phyloP scores from a whole-genome alignment of 1,139 yeast genomes.

The Yamadazyma atlantica region DNA sequence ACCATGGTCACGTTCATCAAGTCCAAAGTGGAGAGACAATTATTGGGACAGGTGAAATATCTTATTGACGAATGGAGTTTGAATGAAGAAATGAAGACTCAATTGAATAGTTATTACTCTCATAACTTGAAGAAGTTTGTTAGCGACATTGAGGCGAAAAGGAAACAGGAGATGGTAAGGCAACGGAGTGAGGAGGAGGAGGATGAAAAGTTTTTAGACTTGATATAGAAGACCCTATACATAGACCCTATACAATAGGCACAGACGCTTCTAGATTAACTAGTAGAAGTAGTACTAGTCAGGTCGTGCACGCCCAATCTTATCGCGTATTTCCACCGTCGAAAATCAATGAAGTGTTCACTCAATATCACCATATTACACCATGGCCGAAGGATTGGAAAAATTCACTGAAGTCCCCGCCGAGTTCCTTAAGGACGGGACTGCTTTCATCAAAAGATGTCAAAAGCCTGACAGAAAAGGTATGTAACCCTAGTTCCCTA shows the following conservation, averaged over 20 bases:
- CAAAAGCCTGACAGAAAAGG: conserved; percentile 88
- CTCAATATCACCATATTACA: conserved; percentile 22
- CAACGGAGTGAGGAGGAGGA: conserved; percentile 32
- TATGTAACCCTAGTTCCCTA: conserved; percentile 39
- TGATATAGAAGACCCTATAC: too few species aligned
- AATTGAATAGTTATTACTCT: conserved; percentile 19
- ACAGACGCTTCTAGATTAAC: too few species aligned
- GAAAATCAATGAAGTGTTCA: conserved; percentile 2
- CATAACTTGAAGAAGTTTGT: conserved; percentile 23
- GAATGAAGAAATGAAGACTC: conserved; percentile 26
- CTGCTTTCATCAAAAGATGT: conserved; percentile 85
- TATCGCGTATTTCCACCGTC: neutral
- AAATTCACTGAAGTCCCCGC: conserved; percentile 86
- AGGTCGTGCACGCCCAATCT: conserved; percentile 5
- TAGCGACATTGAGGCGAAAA: conserved; percentile 25
- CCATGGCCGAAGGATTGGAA: conserved; percentile 69
- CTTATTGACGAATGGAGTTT: conserved; percentile 41
- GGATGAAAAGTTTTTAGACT: conserved; percentile 26
- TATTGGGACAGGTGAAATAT: conserved; percentile 25
- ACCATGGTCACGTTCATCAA: conserved; percentile 30
- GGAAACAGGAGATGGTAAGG: conserved; percentile 28
- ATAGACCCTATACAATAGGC: too few species aligned
- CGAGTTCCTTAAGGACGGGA: conserved; percentile 88
- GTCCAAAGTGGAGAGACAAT: conserved; percentile 26
- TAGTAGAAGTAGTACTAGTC: too few species aligned